phyloP scores from a whole-genome alignment of 805 yeast species.

The Cyberlindnera meyerae region DNA sequence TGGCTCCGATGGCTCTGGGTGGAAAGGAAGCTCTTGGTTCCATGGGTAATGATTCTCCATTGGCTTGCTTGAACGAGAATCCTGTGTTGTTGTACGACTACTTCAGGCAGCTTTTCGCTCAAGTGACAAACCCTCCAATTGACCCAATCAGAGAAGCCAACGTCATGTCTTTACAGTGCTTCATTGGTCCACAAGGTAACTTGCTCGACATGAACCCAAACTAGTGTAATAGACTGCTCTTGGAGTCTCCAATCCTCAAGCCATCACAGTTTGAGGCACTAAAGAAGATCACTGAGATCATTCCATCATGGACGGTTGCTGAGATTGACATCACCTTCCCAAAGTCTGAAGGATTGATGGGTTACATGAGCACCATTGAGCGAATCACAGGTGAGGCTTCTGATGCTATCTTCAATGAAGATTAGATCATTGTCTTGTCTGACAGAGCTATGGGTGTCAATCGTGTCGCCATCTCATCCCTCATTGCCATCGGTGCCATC shows the following conservation, averaged over 20 bases:
- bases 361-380: slow-evolving; percentile 81
- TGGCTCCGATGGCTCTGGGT: slow-evolving; percentile 89
- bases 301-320: slow-evolving; percentile 82
- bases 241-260: slow-evolving; percentile 78
- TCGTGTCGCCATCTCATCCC: slow-evolving; percentile 77
- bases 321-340: slow-evolving; percentile 85
- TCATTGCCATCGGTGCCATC: slow-evolving; percentile 94
- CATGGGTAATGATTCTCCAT: slow-evolving; percentile 96
- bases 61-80: slow-evolving; percentile 91
- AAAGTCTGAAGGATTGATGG: slow-evolving; percentile 76
- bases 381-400: slow-evolving; percentile 84
- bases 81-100: slow-evolving; percentile 89
- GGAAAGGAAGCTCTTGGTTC: slow-evolving; percentile 96
- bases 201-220: slow-evolving; percentile 85
- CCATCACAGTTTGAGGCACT: slow-evolving; percentile 72
- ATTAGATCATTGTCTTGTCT: slow-evolving; percentile 70
- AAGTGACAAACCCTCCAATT: slow-evolving; percentile 97
- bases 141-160: slow-evolving; percentile 96
- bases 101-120: slow-evolving; percentile 94
- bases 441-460: slow-evolving; percentile 59
- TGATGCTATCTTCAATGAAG: slow-evolving; percentile 70
- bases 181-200: slow-evolving; percentile 98
- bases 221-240: slow-evolving; percentile 84
- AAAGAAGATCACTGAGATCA: slow-evolving; percentile 62
- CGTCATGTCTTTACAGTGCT: slow-evolving; percentile 96